phyloP scores from a whole-genome alignment of 2,329 filamentous ascomycete genomes.

The Sclerotiophoma versabilis region DNA sequence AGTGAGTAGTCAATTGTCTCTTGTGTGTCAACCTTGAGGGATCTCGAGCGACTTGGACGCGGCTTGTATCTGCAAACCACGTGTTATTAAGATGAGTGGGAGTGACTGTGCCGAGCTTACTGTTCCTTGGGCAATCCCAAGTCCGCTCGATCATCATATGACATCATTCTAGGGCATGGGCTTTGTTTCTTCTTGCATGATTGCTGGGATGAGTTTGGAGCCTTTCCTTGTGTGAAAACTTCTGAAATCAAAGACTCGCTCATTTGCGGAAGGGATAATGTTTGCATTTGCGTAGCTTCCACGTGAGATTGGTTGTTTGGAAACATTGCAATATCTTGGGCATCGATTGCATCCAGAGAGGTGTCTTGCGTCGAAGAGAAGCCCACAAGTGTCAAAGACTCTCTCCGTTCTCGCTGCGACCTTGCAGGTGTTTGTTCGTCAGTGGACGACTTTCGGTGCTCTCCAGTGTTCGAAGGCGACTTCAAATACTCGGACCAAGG shows the following conservation, averaged over 20 bases:
- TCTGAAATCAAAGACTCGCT: not conserved
- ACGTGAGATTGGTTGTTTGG: not conserved
- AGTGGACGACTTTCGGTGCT: constrained; percentile 19
- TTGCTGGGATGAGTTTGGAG: constrained; percentile 1
- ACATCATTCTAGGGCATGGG: not conserved
- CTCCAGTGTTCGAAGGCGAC: constrained; percentile 19
- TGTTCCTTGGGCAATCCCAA: constrained; percentile 41
- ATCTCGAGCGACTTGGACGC: constrained; percentile 47
- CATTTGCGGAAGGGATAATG: too few species aligned
- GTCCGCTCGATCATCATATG: constrained; percentile 35
- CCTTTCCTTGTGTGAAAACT: not conserved
- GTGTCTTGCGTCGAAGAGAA: constrained; percentile 14
- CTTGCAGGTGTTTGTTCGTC: not conserved
- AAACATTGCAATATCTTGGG: not conserved
- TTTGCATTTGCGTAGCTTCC: not conserved
- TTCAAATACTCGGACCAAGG: constrained; percentile 49
- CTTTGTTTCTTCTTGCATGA: constrained; percentile 10
- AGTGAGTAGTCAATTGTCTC: constrained; percentile 41
- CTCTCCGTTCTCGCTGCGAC: constrained; percentile 16
- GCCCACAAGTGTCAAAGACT: constrained; percentile 10
- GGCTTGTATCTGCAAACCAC: constrained; percentile 35
- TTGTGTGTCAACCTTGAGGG: constrained; percentile 28
- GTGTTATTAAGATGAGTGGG: not conserved
- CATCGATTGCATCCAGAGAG: not conserved
- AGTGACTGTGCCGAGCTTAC: constrained; percentile 8